Evolutionary conservation across 352 stramenopile species (phyloP).

Genomic region (Globisporangium paddicum): DNA sequence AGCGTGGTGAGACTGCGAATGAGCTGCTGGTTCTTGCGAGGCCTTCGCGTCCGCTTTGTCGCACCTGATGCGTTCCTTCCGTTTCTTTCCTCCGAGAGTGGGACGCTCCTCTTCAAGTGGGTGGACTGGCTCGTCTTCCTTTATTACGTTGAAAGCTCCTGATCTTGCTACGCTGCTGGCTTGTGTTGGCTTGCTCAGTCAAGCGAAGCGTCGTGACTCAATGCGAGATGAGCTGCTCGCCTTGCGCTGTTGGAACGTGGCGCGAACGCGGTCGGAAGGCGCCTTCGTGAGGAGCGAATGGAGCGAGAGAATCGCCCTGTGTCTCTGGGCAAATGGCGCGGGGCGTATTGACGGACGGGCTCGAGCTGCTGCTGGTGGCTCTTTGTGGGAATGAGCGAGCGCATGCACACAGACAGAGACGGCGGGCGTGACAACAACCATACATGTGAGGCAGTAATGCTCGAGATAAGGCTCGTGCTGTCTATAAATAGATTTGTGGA

Average conservation of each 20-base stretch:
- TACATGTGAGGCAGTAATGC: no score
- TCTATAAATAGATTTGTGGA: no score
- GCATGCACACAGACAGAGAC: background rate
- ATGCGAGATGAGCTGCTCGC: background rate
- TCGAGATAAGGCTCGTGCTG: no score
- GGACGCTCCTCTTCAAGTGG: background rate
- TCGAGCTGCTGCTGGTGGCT: no score
- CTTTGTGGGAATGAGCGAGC: no score
- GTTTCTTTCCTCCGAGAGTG: background rate
- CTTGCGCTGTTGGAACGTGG: background rate
- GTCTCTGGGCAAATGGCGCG: no score
- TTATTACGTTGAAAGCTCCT: background rate
- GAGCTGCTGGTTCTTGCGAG: background rate
- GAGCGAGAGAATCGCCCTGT: no score
- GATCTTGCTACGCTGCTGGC: background rate
- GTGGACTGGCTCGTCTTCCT: background rate
- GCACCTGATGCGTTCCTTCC: background rate
- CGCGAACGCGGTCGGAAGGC: background rate
- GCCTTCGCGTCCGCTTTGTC: background rate
- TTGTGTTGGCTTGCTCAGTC: background rate
- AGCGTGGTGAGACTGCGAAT: background rate
- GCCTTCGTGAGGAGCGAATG: background rate
- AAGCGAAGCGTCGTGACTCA: constrained; percentile 6
- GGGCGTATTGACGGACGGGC: no score
- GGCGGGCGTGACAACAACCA: constrained; percentile 17